Percentiles rank a stretch among this genome's conserved stretches.
Conservation (phyloP, 2,329 filamentous ascomycete species). For the Fusarium nygamai region DNA sequence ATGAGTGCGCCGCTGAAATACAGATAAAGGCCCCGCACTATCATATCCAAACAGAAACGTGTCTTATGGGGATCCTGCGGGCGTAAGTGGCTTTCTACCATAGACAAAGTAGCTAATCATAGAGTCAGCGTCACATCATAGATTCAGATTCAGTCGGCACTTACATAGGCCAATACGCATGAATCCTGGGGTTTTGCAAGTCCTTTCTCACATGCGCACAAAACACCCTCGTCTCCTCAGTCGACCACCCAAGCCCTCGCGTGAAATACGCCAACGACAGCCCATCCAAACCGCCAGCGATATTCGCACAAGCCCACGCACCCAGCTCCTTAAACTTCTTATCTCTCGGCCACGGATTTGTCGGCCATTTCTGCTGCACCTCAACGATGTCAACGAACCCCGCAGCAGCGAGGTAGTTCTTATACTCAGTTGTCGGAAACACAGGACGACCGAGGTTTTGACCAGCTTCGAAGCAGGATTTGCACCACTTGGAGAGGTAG, state of each 20-base stretch:
- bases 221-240: conserved; percentile 15
- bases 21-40: no score
- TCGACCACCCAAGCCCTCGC: conserved; percentile 22
- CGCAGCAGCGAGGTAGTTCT: conserved; percentile 14
- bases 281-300: conserved; percentile 36
- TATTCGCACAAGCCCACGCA: conserved; percentile 33
- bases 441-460: conserved; percentile 5
- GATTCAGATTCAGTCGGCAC: accelerated
- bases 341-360: conserved; percentile 23
- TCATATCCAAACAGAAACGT: accelerated
- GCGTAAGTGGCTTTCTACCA: background rate
- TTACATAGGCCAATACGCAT: conserved; percentile 31
- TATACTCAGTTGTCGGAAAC: background rate
- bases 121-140: background rate
- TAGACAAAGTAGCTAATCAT: background rate
- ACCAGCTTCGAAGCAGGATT: conserved; percentile 1
- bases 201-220: conserved; percentile 19
- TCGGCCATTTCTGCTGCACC: conserved; percentile 19
- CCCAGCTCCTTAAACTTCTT: conserved; percentile 14
- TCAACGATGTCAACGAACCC: conserved; percentile 22
- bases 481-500: conserved; percentile 27
- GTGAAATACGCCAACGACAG: conserved; percentile 44
- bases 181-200: conserved; percentile 10
- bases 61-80: background rate
- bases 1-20: no score